Evolutionary conservation across 352 stramenopile species (phyloP), one percentile per base, ranked within the genome.

Genomic region (Peronospora farinosa): DNA sequence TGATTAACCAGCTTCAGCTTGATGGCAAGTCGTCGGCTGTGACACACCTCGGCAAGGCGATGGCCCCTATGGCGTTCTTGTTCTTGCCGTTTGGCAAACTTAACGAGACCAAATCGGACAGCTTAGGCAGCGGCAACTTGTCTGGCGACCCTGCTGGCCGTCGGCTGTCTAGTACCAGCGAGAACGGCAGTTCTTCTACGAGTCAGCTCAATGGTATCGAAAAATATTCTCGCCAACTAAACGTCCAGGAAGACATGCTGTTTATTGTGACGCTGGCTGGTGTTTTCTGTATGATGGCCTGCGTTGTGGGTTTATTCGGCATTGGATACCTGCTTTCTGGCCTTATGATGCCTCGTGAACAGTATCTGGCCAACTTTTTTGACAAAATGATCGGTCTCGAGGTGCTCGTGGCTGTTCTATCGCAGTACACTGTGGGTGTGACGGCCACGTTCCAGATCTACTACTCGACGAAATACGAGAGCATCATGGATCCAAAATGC

Each of bases 381-480:
- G 82, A 93, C 62, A 88, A 88, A 59, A 84, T 88, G 74, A 88
- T 93, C 36, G 78, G 79, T 19, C 47, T 89, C 12, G 57, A 86
- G 35, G 67, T 93, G 3, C 64, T 91, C 16, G 63, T 93, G 17
- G 53, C 73, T 0, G 88, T 93, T 23, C 52, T 93, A 7, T 88
- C 77, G 32, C 83, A 93, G 71, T 93, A 93, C 60, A 86, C 78
- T 30, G 83, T 93, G 30, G 79, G 80, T 61, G 78, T 93, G 19
- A 88, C 80, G 5, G 82, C 62, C 11, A 91, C 82, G 37, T 93
- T 84, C 60, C 82, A 92, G 60, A 88, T 92, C 47, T 87, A 88
- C 55, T 80, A 86, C 48, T 88, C 81, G 23, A 63, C 72, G 13
- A 60, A 85, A 21, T 63, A 69, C 36, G 47, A 86, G 38, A 65